A percentile compares a stretch with the other conserved stretches of the same genome.
These are phyloP conservation scores for Pseudisothecium myosuroides DNA, from an alignment of 225 moss, liverwort and hornwort genomes.

Conservation along the genomic window DNA sequence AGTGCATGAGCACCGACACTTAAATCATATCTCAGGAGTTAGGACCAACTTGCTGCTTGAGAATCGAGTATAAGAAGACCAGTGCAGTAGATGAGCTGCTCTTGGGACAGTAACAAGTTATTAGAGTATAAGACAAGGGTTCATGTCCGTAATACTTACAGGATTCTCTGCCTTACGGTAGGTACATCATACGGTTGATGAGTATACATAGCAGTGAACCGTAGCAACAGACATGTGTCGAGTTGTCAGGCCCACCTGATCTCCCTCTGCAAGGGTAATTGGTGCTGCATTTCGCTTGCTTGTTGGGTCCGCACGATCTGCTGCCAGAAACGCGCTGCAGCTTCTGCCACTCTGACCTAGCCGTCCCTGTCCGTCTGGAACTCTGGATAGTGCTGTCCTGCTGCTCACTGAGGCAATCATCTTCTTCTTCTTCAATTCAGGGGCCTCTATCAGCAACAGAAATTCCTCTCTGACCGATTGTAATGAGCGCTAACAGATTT, in stretches of 20 bases:
- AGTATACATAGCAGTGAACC: neutral
- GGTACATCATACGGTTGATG: neutral
- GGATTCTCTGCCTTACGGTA: neutral
- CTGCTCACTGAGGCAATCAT: neutral
- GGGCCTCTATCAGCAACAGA: neutral
- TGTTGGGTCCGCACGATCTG: neutral
- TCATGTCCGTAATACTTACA: no score
- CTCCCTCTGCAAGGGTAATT: neutral
- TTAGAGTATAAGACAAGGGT: neutral
- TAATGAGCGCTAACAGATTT: neutral
- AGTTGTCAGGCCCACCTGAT: neutral
- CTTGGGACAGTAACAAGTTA: neutral
- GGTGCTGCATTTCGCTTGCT: neutral
- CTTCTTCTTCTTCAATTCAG: neutral
- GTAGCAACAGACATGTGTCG: neutral
- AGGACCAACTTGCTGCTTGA: neutral
- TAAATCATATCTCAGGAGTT: neutral
- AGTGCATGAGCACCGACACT: neutral
- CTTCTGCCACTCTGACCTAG: neutral
- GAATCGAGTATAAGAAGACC: neutral
- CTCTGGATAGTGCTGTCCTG: neutral
- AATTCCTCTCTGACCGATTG: neutral
- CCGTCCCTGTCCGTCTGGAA: neutral
- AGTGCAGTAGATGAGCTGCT: neutral
- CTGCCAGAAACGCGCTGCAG: neutral